Conservation (phyloP, 2,329 filamentous ascomycete species). For the Sclerotinia sclerotiorum region DNA sequence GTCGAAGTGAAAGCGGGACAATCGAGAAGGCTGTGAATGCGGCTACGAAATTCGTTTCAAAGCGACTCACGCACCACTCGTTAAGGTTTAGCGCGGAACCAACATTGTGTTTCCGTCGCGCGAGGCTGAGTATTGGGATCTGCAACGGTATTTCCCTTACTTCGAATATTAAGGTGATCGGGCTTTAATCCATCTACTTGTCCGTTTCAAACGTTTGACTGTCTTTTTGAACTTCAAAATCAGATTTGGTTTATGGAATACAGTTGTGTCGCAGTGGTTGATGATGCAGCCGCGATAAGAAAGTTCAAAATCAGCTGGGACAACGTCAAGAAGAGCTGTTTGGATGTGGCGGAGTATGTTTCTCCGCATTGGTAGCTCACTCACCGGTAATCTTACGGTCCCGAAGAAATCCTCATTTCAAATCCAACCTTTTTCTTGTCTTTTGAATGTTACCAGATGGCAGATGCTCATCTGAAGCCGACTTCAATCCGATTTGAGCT, state of each 20-base stretch:
- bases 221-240: not conserved
- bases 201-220: not conserved
- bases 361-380: slow-evolving; percentile 7
- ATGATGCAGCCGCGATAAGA: not conserved
- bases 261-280: not conserved
- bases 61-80: not conserved
- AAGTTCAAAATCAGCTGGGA: not conserved
- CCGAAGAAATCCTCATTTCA: not conserved
- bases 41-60: not conserved
- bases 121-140: not conserved
- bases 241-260: too few relatives aligned
- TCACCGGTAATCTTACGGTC: not conserved
- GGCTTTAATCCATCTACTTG: not conserved
- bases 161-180: not conserved
- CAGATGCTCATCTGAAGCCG: not conserved
- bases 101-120: not conserved
- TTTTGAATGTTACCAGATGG: not conserved
- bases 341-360: not conserved
- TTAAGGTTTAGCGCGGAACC: not conserved
- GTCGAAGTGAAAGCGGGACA: not conserved
- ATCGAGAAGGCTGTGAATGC: slow-evolving; percentile 4
- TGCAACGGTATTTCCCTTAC: not conserved
- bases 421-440: not conserved
- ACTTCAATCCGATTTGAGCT: not conserved
- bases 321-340: not conserved